These are phyloP conservation scores for Podila horticola DNA, from an alignment of 192 early-diverging fungal species.

Conservation along the genomic window DNA sequence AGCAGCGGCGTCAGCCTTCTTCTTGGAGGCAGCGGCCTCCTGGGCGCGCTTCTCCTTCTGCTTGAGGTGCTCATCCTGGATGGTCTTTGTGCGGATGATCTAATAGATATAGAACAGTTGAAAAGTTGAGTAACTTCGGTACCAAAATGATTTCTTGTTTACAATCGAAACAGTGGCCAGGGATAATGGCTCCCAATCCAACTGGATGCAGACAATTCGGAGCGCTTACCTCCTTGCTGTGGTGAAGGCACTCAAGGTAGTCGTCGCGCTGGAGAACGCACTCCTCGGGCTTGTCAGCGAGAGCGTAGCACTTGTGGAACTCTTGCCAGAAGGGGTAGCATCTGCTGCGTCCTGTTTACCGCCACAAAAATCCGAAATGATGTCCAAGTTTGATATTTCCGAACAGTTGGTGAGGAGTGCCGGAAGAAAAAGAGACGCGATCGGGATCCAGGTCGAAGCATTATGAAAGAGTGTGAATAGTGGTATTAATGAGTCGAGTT, in stretches of 20 bases:
- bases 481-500: too few species aligned
- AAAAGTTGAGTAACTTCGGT: not conserved
- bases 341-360: slow-evolving; percentile 77
- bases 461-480: too few species aligned
- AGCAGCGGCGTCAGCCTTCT: slow-evolving; percentile 58
- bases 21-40: slow-evolving; percentile 56
- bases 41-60: slow-evolving; percentile 58
- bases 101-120: slow-evolving; percentile 14
- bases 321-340: slow-evolving; percentile 99
- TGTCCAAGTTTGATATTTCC: not conserved
- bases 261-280: slow-evolving; percentile 88
- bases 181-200: too few species aligned
- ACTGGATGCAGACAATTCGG: too few species aligned
- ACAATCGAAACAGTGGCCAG: too few species aligned
- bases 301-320: slow-evolving; percentile 92
- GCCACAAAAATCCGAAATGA: not conserved
- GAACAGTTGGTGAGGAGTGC: not conserved
- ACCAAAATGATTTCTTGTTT: too few species aligned
- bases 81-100: slow-evolving; percentile 62
- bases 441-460: too few species aligned
- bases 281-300: slow-evolving; percentile 78
- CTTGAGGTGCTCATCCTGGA: slow-evolving; percentile 64
- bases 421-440: too few species aligned
- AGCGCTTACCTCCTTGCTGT: slow-evolving; percentile 87
- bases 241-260: slow-evolving; percentile 96